Evolutionary conservation across 1,139 yeast species (phyloP).

Genomic region (Pichia sp.): DNA sequence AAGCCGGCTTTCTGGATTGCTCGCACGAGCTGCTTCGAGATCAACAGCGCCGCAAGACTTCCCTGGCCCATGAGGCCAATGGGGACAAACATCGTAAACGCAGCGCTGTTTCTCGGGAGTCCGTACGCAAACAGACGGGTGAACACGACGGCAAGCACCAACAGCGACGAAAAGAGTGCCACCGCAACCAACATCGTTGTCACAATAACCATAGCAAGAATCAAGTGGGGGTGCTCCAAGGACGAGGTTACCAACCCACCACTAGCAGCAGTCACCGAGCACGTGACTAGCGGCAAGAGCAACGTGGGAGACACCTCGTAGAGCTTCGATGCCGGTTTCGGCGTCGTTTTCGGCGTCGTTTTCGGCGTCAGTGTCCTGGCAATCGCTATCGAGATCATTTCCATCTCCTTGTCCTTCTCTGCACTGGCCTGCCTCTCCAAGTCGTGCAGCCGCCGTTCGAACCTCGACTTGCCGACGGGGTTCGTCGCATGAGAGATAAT

Average conservation of each 20-base stretch:
- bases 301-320: not conserved
- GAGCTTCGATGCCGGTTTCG: not conserved
- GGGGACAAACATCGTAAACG: conserved; percentile 57
- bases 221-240: conserved; percentile 35
- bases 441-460: conserved; percentile 22
- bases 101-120: conserved; percentile 46
- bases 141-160: conserved; percentile 53
- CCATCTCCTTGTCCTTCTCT: not conserved
- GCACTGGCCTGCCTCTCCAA: not conserved
- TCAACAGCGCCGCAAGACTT: conserved; percentile 56
- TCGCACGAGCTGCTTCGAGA: conserved; percentile 18
- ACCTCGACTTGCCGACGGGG: conserved; percentile 8
- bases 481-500: conserved; percentile 6
- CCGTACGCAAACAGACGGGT: conserved; percentile 56
- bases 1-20: conserved; percentile 18
- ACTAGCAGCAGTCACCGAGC: conserved; percentile 67
- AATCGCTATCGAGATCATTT: too few species aligned
- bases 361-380: too few species aligned
- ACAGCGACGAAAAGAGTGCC: conserved; percentile 59
- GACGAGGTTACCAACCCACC: conserved; percentile 50
- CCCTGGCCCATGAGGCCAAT: conserved; percentile 82
- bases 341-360: conserved; percentile 31
- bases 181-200: conserved; percentile 62
- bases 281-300: conserved; percentile 42
- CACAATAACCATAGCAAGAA: conserved; percentile 50